Conservation (phyloP, 345 rosid genomes). For the Xanthoceras sorbifolium region DNA sequence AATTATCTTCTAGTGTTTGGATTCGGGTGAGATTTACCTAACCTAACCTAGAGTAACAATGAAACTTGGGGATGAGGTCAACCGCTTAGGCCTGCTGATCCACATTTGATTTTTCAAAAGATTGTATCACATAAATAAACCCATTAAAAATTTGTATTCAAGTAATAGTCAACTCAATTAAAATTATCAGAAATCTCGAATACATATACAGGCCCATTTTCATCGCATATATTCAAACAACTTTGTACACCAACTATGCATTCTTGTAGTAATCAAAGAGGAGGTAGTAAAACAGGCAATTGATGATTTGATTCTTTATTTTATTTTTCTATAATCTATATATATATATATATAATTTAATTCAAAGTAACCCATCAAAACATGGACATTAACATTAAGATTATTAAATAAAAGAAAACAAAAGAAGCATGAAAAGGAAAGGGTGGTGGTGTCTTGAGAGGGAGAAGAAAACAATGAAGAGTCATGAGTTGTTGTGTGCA, state of each 20-base stretch:
- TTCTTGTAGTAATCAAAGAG: not conserved
- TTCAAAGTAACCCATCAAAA: not conserved
- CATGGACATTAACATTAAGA: not conserved
- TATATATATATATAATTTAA: not conserved
- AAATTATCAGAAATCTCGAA: slow-evolving; percentile 17
- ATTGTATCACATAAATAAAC: slow-evolving; percentile 21
- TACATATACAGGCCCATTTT: slow-evolving; percentile 23
- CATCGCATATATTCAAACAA: not conserved
- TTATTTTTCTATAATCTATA: not conserved
- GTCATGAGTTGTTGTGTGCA: slow-evolving; percentile 1
- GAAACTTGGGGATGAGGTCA: slow-evolving; percentile 34
- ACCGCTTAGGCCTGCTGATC: slow-evolving; percentile 24
- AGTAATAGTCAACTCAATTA: slow-evolving; percentile 10
- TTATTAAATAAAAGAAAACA: not conserved
- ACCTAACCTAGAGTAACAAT: not conserved
- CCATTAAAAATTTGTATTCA: not conserved
- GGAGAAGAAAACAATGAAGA: slow-evolving; percentile 34
- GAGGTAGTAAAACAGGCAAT: slow-evolving; percentile 13
- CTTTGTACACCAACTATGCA: not conserved
- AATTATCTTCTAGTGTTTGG: not conserved
- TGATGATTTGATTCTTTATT: not conserved
- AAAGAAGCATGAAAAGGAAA: slow-evolving; percentile 7
- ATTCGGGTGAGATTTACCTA: slow-evolving; percentile 12
- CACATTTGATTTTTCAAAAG: slow-evolving; percentile 14
- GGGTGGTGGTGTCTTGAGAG: not conserved